A percentile compares a stretch with the other conserved stretches of the same genome.
Conservation (phyloP, 2,329 filamentous ascomycete genomes). For the Fusarium sp. region DNA sequence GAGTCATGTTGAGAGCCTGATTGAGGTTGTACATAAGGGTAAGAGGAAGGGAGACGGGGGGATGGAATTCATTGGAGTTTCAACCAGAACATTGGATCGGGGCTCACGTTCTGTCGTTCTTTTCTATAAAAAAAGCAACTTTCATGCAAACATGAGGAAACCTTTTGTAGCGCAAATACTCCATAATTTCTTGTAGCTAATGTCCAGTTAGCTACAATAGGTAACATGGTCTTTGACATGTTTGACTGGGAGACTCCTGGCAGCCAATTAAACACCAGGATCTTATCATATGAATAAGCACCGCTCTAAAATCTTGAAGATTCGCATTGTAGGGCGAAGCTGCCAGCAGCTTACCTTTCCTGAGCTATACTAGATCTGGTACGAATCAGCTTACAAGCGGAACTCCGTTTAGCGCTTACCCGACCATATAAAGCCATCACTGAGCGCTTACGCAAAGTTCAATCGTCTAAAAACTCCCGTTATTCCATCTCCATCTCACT, state of each 20-base stretch:
- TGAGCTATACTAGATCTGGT: neutral
- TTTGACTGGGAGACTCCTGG: fast-evolving
- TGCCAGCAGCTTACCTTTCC: neutral
- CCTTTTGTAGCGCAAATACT: too few species aligned
- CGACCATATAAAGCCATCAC: fast-evolving
- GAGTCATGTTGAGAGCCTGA: neutral
- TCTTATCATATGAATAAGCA: neutral
- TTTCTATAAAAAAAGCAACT: too few species aligned
- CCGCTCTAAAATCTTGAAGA: neutral
- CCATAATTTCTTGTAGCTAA: neutral
- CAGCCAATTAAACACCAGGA: fast-evolving
- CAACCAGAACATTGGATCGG: fast-evolving
- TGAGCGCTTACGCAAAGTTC: fast-evolving
- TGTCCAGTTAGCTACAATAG: neutral
- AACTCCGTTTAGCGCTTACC: neutral
- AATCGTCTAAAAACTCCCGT: fast-evolving
- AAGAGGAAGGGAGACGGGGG: too few species aligned
- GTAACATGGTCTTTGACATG: fast-evolving
- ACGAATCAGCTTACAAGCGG: neutral
- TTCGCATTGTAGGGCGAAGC: neutral
- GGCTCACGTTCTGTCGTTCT: neutral
- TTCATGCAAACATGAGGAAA: neutral
- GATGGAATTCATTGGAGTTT: neutral
- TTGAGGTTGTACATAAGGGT: neutral
- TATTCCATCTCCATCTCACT: fast-evolving